These are phyloP conservation scores for Durotheca rogersii DNA, from an alignment of 495 filamentous ascomycete genomes.

Conservation along the genomic window DNA sequence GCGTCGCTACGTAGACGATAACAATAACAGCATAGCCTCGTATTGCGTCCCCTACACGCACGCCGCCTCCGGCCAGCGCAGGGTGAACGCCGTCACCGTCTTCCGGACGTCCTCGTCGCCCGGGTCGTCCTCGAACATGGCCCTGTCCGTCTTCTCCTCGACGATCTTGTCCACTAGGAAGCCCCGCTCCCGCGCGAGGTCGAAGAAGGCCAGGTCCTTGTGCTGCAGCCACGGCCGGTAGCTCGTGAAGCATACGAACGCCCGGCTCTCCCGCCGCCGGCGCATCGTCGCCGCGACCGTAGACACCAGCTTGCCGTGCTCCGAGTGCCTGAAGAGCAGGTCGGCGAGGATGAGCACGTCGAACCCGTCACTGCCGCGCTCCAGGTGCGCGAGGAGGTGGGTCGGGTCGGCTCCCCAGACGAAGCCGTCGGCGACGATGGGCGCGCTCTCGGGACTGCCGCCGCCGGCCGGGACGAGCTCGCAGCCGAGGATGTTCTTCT, in stretches of 20 bases:
- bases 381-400: constrained; percentile 53
- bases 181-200: constrained; percentile 63
- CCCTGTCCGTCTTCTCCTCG: constrained; percentile 75
- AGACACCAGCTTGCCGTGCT: constrained; percentile 72
- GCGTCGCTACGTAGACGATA: too few relatives aligned
- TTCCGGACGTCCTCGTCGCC: constrained; percentile 74
- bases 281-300: constrained; percentile 66
- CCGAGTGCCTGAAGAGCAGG: constrained; percentile 82
- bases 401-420: constrained; percentile 70
- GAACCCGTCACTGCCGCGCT: constrained; percentile 51
- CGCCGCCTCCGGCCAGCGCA: constrained; percentile 51
- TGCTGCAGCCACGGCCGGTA: constrained; percentile 87
- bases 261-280: constrained; percentile 54
- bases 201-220: constrained; percentile 84
- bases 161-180: constrained; percentile 75
- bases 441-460: constrained; percentile 21
- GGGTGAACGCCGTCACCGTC: constrained; percentile 78
- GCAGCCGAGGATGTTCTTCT: constrained; percentile 63
- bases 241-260: constrained; percentile 88
- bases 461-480: constrained; percentile 22
- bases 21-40: constrained; percentile 3
- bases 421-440: constrained; percentile 62
- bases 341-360: constrained; percentile 85
- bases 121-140: constrained; percentile 84
- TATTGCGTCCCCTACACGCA: constrained; percentile 16